These are phyloP conservation scores for Coemansia asiatica DNA, from an alignment of 192 early-diverging fungal species.

Conservation along the genomic window DNA sequence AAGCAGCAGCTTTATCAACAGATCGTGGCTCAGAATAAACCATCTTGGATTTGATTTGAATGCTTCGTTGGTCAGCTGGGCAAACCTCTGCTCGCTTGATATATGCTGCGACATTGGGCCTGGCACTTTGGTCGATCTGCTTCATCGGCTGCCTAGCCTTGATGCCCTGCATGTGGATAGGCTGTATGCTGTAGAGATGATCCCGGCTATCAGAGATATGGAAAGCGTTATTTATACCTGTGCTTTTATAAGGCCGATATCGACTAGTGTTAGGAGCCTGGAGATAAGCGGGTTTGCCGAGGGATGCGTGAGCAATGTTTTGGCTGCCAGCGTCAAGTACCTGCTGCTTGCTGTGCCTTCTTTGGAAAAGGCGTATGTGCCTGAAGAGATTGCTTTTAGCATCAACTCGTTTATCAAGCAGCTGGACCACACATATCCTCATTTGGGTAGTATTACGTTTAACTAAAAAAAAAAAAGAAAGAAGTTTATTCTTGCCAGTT, in stretches of 20 bases:
- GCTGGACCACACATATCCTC: background rate
- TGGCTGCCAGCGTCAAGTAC: background rate
- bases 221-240: background rate
- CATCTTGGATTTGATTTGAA: background rate
- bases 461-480: background rate
- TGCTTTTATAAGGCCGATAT: background rate
- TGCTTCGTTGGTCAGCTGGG: background rate
- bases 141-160: background rate
- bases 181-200: background rate
- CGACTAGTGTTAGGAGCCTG: background rate
- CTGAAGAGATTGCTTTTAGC: background rate
- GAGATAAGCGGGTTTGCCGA: slow-evolving; percentile 1
- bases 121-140: background rate
- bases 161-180: background rate
- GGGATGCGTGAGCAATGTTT: background rate
- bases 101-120: background rate
- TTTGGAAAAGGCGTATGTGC: background rate
- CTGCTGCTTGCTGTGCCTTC: background rate
- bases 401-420: background rate
- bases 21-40: background rate
- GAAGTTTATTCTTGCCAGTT: background rate
- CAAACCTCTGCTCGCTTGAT: background rate
- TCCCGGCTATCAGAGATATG: background rate
- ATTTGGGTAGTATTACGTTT: background rate
- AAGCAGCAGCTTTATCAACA: background rate